Base-by-base conservation (phyloP, 495 filamentous ascomycete genomes). In the Podospora didyma region DNA sequence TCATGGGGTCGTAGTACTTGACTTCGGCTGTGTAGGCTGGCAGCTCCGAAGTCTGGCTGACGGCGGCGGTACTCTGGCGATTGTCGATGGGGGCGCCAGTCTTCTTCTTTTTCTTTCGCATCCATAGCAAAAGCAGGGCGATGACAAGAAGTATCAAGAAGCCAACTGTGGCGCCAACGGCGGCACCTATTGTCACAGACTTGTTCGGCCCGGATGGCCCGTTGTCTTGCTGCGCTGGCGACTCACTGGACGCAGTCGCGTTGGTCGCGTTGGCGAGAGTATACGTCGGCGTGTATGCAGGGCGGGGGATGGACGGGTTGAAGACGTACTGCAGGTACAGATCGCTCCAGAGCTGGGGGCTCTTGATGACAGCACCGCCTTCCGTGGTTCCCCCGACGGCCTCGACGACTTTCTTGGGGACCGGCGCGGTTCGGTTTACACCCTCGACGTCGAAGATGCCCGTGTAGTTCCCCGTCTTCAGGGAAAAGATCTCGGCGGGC, bases 281-380 rank as follows among this genome's bases (percentile, higher is more conserved):
- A 41, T 60, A 56, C 14, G 21, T 49, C 24, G 58, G 58, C 24
- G 51, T 46, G 47, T 60, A 51, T 2, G 51, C 22, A 21, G 58
- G 58, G 0, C 58, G 58, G 6, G 23, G 11, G n/a, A 60, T 37
- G 12, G 47, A 12, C 14, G 58, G 58, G 46, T 60, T 28, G 31
- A 60, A 56, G 46, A 60, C 37, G 53, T 55, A 60, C 19, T 56
- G 58, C 35, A 60, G 39, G 41, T 60, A 60, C 14, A 41, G 17
- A 39, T 60, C 52, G 47, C 53, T 56, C 58, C 58, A 60, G 12
- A 37, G 7, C 16, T 56, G 51, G 39, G 58, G 52, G 20, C 17
- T 46, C 2, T 19, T 42, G 47, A 51, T 37, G 39, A 46, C 46
- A n/a, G 58, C 58, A 24, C 58, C 58, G 17, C 58, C 58, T 3